Conservation (phyloP, 139 green algal species). For the Penium margaritaceum region DNA sequence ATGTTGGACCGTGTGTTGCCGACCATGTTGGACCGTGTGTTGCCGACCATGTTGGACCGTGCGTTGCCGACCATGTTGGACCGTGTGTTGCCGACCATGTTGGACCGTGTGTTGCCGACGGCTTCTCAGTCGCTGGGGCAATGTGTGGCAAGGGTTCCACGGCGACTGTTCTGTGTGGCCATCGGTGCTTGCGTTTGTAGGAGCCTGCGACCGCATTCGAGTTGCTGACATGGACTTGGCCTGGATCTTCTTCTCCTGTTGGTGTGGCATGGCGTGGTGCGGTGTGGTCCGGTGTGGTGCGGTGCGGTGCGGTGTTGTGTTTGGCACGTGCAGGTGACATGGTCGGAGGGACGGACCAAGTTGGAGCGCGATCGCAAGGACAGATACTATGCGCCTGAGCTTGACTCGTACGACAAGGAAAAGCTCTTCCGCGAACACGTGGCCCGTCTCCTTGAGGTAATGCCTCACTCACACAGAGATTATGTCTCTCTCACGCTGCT, state of each 20-base stretch:
- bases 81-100: too few relatives aligned
- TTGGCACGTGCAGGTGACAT: not conserved
- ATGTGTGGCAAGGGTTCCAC: not conserved
- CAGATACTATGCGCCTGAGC: not conserved
- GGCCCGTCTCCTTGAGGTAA: not conserved
- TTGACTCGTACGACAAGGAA: not conserved
- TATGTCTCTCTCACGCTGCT: too few relatives aligned
- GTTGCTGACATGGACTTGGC: not conserved
- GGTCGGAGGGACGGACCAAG: not conserved
- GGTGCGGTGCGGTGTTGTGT: too few relatives aligned
- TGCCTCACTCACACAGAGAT: too few relatives aligned
- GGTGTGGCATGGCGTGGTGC: too few relatives aligned
- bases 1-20: too few relatives aligned
- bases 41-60: too few relatives aligned
- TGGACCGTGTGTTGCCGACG: too few relatives aligned
- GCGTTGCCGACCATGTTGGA: too few relatives aligned
- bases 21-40: too few relatives aligned
- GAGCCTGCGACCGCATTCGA: not conserved
- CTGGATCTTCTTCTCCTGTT: not conserved
- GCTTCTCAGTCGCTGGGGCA: too few relatives aligned
- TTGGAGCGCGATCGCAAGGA: not conserved
- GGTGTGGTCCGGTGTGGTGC: too few relatives aligned
- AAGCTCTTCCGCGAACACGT: slow-evolving; percentile 4
- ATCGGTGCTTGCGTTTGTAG: not conserved
- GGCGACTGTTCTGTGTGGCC: not conserved